Base-by-base conservation (phyloP, 2,329 filamentous ascomycete species). In the Colletotrichum siamense region DNA sequence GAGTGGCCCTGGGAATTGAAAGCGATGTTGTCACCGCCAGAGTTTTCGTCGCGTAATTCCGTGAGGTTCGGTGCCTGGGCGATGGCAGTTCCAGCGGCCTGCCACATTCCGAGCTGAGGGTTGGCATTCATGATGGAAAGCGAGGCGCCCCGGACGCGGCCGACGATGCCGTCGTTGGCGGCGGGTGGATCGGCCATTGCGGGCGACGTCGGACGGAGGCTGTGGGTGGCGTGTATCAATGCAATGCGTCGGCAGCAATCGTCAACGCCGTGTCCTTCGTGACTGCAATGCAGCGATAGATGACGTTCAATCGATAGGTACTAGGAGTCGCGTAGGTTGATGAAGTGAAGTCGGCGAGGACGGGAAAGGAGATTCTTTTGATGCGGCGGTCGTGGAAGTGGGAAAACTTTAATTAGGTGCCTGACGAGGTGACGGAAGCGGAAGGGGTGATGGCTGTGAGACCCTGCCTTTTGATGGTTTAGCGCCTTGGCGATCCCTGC, bases 1-100 rank as follows among this genome's bases (percentile, higher is more conserved):
- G 81, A 82, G 44, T 82, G 81, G 59, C 81, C 81, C 32, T 82
- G 81, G 16, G 79, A 71, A 61, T 79, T 82, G 78, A 82, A 82
- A 3, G 73, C 73, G 71, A 82, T 82, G 73, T 82, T 80, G 71
- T 67, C 66, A 65, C 79, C 81, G 62, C 81, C 81, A 1, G 78
- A 79, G 22, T 81, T 76, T 22, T 79, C 71, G 65, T 81, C 81
- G 66, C 81, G 80, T 8, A 82, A 79, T 73, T 82, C 81, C 0
- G 79, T 79, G 36, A 82, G 78, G 36, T 80, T 81, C 26, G 81
- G 81, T 5, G 81, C 81, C 59, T 82, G 81, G 16, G 81, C 81
- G 64, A 82, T 81, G 61, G 81, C 81, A 18, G 81, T 82, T 64
- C 81, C 81, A 52, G 81, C 78, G 65, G 81, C 81, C 77, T 82